These are phyloP conservation scores for Cordyceps tenuipes DNA, from an alignment of 2,329 filamentous ascomycete species.

Conservation along the genomic window DNA sequence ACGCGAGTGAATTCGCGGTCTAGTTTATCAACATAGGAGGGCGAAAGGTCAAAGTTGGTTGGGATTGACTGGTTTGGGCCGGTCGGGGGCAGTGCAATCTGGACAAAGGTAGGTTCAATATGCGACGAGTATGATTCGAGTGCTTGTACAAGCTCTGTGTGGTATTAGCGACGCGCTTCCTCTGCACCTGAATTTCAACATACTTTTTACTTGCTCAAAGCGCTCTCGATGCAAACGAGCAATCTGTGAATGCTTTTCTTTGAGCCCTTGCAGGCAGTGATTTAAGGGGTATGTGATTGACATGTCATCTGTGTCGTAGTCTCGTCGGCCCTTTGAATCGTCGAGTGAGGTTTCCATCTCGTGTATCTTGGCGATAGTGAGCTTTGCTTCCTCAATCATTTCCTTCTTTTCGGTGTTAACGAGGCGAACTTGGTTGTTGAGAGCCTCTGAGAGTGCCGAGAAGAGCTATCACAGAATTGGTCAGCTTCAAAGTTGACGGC, in stretches of 20 bases:
- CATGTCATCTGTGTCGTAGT: constrained; percentile 60
- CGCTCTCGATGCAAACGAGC: constrained; percentile 80
- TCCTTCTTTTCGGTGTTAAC: constrained; percentile 85
- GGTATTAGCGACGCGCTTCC: constrained; percentile 10
- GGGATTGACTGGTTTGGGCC: constrained; percentile 67
- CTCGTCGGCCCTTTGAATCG: constrained; percentile 57
- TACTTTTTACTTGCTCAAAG: constrained; percentile 92
- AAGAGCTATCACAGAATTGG: constrained; percentile 59
- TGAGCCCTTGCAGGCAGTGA: constrained; percentile 68
- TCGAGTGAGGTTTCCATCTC: constrained; percentile 92
- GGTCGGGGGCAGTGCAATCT: constrained; percentile 76
- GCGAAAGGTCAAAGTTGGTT: constrained; percentile 84
- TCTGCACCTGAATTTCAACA: constrained; percentile 22
- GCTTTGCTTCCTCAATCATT: constrained; percentile 81
- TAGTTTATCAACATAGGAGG: constrained; percentile 75
- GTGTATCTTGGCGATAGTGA: constrained; percentile 73
- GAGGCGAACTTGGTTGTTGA: constrained; percentile 79
- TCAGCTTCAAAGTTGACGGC: not conserved
- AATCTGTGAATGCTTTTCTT: constrained; percentile 77
- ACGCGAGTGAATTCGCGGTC: constrained; percentile 89
- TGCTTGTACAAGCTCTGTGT: constrained; percentile 79
- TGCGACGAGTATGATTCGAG: constrained; percentile 95
- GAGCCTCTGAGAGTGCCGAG: constrained; percentile 78
- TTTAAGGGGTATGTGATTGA: constrained; percentile 76
- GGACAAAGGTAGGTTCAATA: constrained; percentile 81